Base-by-base conservation (phyloP, 805 yeast species). In the Ogataea saltuana region DNA sequence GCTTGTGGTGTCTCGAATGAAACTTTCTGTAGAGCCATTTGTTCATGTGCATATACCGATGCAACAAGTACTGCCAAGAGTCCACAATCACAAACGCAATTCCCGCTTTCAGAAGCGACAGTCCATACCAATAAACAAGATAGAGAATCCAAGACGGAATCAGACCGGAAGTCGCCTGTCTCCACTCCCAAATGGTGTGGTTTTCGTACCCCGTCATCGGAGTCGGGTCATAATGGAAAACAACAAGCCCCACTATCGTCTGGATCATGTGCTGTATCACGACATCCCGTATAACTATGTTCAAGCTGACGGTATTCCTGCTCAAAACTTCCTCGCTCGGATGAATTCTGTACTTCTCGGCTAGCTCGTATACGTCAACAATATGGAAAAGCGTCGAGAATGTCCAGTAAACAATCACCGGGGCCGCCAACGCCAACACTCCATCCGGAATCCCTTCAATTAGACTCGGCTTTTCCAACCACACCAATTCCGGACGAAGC, bases 61-160 rank as follows among this genome's bases (percentile, higher is more conserved):
- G 99, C 50, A 90, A 71, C 73, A 81, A 80, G 65, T 86, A 93
- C 68, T 93, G 99, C 99, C 99, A 93, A 3, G 96, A 76, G 63
- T 93, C 99, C 55, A 93, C 76, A 49, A 93, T 69, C 39, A 80
- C 60, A 58, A 89, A 83, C 3, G 95, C 96, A 22, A 72, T 35
- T 11, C 67, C 37, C 23, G 88, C 64, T 52, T 80, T 81, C n/a
- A 78, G 20, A 1, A 68, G 33, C 1, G 96, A 81, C 53, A 80
- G 59, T 4, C 85, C 87, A 55, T 80, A 80, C 70, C 75, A 72
- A 65, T 87, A 88, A 17, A 72, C 56, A 36, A 71, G 61, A 51
- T 72, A 75, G 21, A 86, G 70, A 8, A 69, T 53, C 13, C 59
- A 52, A 48, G 75, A 70, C 11, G 89, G 85, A 2, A 61, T 34